Evolutionary conservation across 768 basidiomycete species (phyloP), one percentile per base, ranked within the genome.

Genomic region (Psilocybe tampanensis): DNA sequence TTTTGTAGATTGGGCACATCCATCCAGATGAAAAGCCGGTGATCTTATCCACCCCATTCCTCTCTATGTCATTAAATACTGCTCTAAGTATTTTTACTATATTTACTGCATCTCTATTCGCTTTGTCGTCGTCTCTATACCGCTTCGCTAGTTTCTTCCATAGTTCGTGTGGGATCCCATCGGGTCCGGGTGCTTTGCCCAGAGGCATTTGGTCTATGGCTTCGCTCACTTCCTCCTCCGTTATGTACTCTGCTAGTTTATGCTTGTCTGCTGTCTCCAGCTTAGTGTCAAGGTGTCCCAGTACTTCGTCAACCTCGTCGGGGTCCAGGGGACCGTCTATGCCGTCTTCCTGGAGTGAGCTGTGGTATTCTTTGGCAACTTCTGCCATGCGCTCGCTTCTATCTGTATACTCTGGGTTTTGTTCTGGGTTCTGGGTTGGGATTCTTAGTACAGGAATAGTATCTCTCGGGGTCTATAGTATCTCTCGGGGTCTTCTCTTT

Each of bases 1-100:
- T 80, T 32, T 82, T 82, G 47, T 74, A 80, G 0, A 81, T 51
- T 0, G 73, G 75, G 66, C 74, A 74, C 68, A 75, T 72, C 72
- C 71, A 72, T 0, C 77, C 78, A 2, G 62, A 34, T 0, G 69
- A 24, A 47, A 75, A 81, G 0, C 15, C 4, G 0, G 65, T 59
- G 0, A 3, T 2, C 1, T 19, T 1, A 0, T 19, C 42, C 0
- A 71, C 11, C 0, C 75, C 74, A 29, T 70, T 3, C 1, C 8
- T 0, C 48, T 70, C 51, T 0, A 78, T 74, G 43, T 77, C 64
- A 43, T 70, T 68, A 34, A 44, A 69, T 0, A 69, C 52, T 7
- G 2, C 22, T 9, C 45, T 62, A 0, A 72, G 47, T 0, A 44
- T 1, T 26, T 47, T 18, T 0, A 56, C 24, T 7, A 68, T 33